phyloP scores from a whole-genome alignment of 2,329 filamentous ascomycete species.

The Fusarium irregulare region DNA sequence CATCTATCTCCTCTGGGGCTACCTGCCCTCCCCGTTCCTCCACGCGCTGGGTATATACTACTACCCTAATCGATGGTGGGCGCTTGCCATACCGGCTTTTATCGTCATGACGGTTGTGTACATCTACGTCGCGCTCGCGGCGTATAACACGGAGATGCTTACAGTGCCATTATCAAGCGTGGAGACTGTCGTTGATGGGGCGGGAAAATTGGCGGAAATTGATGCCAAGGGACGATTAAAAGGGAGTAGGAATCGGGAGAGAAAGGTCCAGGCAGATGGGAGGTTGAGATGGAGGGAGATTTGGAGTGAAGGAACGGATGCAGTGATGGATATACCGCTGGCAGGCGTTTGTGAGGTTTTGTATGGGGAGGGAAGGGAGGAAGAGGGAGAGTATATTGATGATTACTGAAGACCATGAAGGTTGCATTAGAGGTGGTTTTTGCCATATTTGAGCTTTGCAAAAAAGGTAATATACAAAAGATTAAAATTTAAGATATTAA shows the following conservation, averaged over 20 bases:
- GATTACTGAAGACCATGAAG: slow-evolving; percentile 5
- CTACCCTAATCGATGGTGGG: slow-evolving; percentile 98
- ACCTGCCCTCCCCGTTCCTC: slow-evolving; percentile 89
- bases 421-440: neutral
- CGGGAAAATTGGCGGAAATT: slow-evolving; percentile 84
- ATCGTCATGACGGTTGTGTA: slow-evolving; percentile 89
- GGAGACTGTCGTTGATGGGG: slow-evolving; percentile 92
- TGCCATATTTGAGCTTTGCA: neutral
- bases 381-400: slow-evolving; percentile 37
- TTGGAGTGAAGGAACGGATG: slow-evolving; percentile 95
- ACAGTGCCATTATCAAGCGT: slow-evolving; percentile 83
- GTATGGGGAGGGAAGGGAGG: slow-evolving; percentile 72
- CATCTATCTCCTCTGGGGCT: slow-evolving; percentile 82
- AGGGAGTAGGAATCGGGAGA: slow-evolving; percentile 52
- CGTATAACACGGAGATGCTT: slow-evolving; percentile 89
- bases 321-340: slow-evolving; percentile 95
- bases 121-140: slow-evolving; percentile 91
- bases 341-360: slow-evolving; percentile 95
- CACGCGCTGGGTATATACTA: slow-evolving; percentile 95
- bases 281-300: slow-evolving; percentile 78
- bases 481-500: neutral
- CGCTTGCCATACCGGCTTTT: slow-evolving; percentile 89
- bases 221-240: slow-evolving; percentile 72
- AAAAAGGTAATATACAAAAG: slow-evolving; percentile 4
- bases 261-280: slow-evolving; percentile 53